Conservation (phyloP, 148 eudicot genomes). For the Fallopia convolvulus region DNA sequence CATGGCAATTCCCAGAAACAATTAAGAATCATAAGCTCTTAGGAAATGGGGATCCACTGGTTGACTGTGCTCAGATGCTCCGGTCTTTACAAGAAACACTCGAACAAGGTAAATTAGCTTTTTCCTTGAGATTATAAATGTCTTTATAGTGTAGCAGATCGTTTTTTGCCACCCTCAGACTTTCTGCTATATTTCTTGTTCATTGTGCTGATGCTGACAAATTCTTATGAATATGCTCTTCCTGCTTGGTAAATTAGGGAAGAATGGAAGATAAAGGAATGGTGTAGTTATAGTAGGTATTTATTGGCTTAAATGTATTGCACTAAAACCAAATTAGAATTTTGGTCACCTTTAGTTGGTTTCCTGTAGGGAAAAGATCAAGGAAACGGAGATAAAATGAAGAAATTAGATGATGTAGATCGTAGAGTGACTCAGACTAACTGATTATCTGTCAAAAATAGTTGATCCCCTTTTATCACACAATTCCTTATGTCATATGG, state of each 20-base stretch:
- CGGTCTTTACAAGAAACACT: slow-evolving; percentile 72
- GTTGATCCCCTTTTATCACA: neutral
- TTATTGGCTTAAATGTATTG: neutral
- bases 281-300: neutral
- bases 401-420: neutral
- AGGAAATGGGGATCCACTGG: slow-evolving; percentile 46
- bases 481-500: neutral
- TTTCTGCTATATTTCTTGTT: neutral
- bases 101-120: slow-evolving; percentile 45
- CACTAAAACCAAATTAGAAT: neutral
- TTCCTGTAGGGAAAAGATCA: neutral
- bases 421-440: neutral
- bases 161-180: neutral
- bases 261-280: neutral
- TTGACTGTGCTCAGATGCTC: slow-evolving; percentile 44
- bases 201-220: neutral
- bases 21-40: slow-evolving; percentile 30
- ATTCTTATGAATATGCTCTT: neutral
- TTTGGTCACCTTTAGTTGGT: neutral
- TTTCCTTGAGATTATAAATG: neutral
- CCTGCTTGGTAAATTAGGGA: neutral
- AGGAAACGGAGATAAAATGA: neutral
- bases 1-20: slow-evolving; percentile 18
- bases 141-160: neutral
- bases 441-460: neutral